Evolutionary conservation across 2,329 filamentous ascomycete species (phyloP).

Genomic region (Hirsutella minnesotensis): DNA sequence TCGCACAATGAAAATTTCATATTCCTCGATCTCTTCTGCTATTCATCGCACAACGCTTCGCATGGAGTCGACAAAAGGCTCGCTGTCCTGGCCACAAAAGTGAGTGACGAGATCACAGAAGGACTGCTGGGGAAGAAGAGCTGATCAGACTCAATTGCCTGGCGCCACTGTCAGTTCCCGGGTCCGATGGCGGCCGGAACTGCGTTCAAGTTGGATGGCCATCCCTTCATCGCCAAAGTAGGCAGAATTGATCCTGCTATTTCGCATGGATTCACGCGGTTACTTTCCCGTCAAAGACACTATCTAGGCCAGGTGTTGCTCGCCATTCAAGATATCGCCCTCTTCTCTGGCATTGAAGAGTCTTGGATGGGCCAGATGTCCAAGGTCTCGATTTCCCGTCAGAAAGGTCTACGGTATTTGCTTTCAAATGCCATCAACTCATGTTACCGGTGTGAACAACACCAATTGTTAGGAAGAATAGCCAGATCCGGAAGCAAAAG

Average conservation of each 20-base stretch:
- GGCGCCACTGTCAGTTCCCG: not conserved
- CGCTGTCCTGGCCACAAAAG: slow-evolving; percentile 12
- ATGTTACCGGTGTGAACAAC: too few relatives aligned
- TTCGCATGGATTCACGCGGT: slow-evolving; percentile 18
- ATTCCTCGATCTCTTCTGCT: slow-evolving; percentile 14
- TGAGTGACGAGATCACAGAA: slow-evolving; percentile 11
- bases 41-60: slow-evolving; percentile 13
- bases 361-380: slow-evolving; percentile 3
- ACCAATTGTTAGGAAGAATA: too few relatives aligned
- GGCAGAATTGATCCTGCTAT: slow-evolving; percentile 8
- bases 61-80: slow-evolving; percentile 9
- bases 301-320: slow-evolving; percentile 21
- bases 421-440: slow-evolving; percentile 1
- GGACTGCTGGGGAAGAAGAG: slow-evolving; percentile 13
- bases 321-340: slow-evolving; percentile 11
- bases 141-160: slow-evolving; percentile 15
- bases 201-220: slow-evolving; percentile 6
- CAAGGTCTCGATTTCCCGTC: slow-evolving; percentile 4
- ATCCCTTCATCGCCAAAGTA: slow-evolving; percentile 11
- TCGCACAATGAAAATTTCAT: too few relatives aligned
- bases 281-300: slow-evolving; percentile 25
- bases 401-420: slow-evolving; percentile 6
- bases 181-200: not conserved
- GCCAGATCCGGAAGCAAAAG: too few relatives aligned
- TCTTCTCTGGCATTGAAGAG: slow-evolving; percentile 14